Evolutionary conservation across 441 rosid species (phyloP).

Genomic region (Manihot esculenta): DNA sequence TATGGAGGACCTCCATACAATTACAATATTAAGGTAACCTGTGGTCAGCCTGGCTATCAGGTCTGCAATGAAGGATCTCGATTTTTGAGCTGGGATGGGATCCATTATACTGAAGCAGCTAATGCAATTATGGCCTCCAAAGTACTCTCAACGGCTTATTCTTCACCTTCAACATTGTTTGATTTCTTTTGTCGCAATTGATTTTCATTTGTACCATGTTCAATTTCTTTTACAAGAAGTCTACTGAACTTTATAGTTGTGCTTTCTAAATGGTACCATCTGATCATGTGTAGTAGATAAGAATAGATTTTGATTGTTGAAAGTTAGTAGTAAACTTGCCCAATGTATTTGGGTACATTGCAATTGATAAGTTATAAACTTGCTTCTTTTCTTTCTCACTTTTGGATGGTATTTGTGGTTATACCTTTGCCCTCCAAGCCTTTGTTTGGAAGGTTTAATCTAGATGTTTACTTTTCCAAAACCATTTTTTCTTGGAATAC

Average conservation of each 20-base stretch:
- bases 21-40: conserved; percentile 54
- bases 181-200: conserved; percentile 54
- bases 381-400: background rate
- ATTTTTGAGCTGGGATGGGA: conserved; percentile 71
- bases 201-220: background rate
- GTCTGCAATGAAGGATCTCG: conserved; percentile 50
- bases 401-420: too few relatives aligned
- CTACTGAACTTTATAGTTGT: background rate
- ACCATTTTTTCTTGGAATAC: conserved; percentile 58
- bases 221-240: background rate
- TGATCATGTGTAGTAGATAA: background rate
- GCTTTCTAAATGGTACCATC: background rate
- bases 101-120: conserved; percentile 80
- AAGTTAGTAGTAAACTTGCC: background rate
- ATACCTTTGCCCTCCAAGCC: too few relatives aligned
- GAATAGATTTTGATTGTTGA: too few relatives aligned
- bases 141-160: conserved; percentile 58
- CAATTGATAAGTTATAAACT: background rate
- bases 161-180: conserved; percentile 48
- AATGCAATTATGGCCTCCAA: conserved; percentile 56
- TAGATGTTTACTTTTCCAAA: conserved; percentile 14
- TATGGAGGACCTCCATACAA: conserved; percentile 83
- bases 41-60: conserved; percentile 51
- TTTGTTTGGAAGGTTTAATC: too few relatives aligned
- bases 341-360: background rate